Evolutionary conservation across 345 rosid genomes (phyloP).

Genomic region (Dipteronia sinensis): DNA sequence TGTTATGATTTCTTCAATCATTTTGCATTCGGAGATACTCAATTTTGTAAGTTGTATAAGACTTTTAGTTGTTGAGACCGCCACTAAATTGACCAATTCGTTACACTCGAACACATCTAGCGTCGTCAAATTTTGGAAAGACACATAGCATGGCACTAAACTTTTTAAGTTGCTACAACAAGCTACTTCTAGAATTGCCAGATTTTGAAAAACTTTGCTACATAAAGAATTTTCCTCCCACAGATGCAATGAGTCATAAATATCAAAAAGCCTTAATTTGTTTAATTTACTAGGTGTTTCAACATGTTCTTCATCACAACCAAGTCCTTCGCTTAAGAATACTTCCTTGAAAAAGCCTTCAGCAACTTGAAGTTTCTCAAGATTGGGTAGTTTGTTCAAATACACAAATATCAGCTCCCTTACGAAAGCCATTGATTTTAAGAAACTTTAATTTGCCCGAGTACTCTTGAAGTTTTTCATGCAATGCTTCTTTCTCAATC

Average conservation of each 20-base stretch:
- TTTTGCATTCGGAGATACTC: constrained; percentile 21
- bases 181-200: constrained; percentile 3
- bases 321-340: not conserved
- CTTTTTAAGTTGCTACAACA: constrained; percentile 4
- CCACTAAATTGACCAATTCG: constrained; percentile 14
- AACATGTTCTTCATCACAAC: not conserved
- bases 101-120: constrained; percentile 20
- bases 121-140: constrained; percentile 19
- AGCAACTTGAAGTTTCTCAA: not conserved
- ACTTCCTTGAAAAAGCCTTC: not conserved
- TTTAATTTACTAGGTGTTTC: not conserved
- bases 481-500: not conserved
- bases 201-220: not conserved
- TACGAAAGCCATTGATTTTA: not conserved
- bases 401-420: not conserved
- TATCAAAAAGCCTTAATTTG: not conserved
- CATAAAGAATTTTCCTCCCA: not conserved
- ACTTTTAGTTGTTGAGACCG: constrained; percentile 19
- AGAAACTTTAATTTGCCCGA: not conserved
- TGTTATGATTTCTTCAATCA: constrained; percentile 18
- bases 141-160: constrained; percentile 9
- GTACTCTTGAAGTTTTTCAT: not conserved
- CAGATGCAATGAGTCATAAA: not conserved
- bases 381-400: not conserved
- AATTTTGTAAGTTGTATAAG: constrained; percentile 14